phyloP scores from a whole-genome alignment of 2,329 filamentous ascomycete species.

The Grosmannia clavigera region DNA sequence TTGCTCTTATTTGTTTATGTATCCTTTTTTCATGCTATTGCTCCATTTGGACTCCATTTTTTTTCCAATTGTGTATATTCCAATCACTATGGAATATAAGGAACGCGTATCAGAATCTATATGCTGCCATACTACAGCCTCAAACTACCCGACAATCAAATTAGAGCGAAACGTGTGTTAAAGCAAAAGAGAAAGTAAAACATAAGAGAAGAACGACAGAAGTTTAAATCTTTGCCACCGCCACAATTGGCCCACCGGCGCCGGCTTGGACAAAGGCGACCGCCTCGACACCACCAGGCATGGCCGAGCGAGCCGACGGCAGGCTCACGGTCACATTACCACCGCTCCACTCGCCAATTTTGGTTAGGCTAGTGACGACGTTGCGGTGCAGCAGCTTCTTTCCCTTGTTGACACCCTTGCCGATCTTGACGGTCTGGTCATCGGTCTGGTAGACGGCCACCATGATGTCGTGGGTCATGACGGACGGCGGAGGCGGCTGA shows the following conservation, averaged over 20 bases:
- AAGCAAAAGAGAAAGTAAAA: background rate
- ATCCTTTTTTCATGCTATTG: too few species aligned
- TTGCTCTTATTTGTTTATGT: too few species aligned
- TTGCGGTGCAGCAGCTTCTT: slow-evolving; percentile 23
- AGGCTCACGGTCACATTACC: slow-evolving; percentile 17
- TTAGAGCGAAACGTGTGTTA: background rate
- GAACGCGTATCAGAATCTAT: too few species aligned
- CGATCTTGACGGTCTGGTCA: slow-evolving; percentile 18
- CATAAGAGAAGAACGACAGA: background rate
- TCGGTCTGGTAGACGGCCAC: slow-evolving; percentile 15
- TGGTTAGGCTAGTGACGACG: slow-evolving; percentile 18
- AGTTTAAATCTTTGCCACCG: slow-evolving; percentile 2
- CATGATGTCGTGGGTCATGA: slow-evolving; percentile 5
- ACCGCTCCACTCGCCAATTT: slow-evolving; percentile 23
- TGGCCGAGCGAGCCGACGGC: slow-evolving; percentile 13
- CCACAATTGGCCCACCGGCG: slow-evolving; percentile 4
- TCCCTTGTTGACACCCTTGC: slow-evolving; percentile 22
- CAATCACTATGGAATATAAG: too few species aligned
- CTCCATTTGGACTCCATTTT: too few species aligned
- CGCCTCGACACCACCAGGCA: slow-evolving; percentile 5
- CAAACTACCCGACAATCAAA: too few species aligned
- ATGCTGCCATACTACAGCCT: too few species aligned
- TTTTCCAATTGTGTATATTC: too few species aligned
- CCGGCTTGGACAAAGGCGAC: slow-evolving; percentile 5
- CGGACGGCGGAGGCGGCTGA: too few species aligned